Base-by-base conservation (phyloP, 1,284 basidiomycete species). In the Fomitopsis pinicola region DNA sequence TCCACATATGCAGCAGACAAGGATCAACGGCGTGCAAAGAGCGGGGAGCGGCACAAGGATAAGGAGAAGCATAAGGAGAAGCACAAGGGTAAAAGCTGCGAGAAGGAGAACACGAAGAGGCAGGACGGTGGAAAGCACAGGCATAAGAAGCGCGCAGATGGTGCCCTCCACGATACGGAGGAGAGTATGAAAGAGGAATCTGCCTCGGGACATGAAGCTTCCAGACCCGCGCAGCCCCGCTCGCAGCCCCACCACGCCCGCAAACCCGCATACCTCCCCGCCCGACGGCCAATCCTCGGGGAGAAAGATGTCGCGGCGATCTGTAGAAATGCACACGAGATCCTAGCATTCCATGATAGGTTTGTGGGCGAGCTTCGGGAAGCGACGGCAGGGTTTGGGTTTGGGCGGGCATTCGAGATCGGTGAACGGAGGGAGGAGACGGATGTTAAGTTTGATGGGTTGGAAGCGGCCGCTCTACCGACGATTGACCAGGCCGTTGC, bases 341-440 rank as follows among this genome's bases (percentile, higher is more conserved):
- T 96, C n/a, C 80, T 95, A 58, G 77, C 80, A 33, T 78, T 94
- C 38, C 94, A 95, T 67, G 86, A 91, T 68, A 77, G 79, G 19
- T 86, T 95, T 55, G 82, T 92, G 30, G 75, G 77, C 38, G 82
- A 86, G 60, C 78, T 92, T 57, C 78, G 79, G 59, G 76, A 77
- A n/a, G 81, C 83, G 45, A 76, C 89, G 42, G 69, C 82, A 38
- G 81, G 82, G 9, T 75, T 84, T 7, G 86, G 85, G n/a, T 66
- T 68, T 44, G 64, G 63, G 9, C 60, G 61, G 50, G 65, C 63
- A 22, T 65, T 69, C 30, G 66, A 75, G 5, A 59, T 53, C 45
- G 40, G 40, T 50, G 59, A 59, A 54, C 46, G 59, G 15, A 36
- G 55, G 46, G 59, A 35, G 59, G 52, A 48, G 53, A 36, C 44